Conservation (phyloP, 345 rosid genomes). For the Noccaea caerulescens region DNA sequence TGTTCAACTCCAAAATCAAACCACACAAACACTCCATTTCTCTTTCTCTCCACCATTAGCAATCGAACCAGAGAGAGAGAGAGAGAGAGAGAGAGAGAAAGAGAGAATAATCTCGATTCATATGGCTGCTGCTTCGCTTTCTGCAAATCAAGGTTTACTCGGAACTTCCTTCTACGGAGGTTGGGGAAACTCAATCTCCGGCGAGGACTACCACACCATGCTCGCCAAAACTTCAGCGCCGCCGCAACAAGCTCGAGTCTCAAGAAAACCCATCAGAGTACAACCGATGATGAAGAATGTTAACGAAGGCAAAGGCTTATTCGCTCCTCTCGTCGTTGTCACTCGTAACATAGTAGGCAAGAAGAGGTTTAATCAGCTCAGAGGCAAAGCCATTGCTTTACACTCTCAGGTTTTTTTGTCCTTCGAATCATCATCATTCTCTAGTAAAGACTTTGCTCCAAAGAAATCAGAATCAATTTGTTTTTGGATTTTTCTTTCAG, state of each 20-base stretch:
- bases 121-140: slow-evolving; percentile 57
- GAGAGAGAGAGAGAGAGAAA: too few species aligned
- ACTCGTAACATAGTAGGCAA: slow-evolving; percentile 76
- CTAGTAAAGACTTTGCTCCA: not conserved
- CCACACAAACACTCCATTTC: slow-evolving; percentile 30
- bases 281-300: slow-evolving; percentile 84
- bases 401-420: slow-evolving; percentile 78
- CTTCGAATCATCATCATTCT: not conserved
- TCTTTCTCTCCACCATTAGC: slow-evolving; percentile 6
- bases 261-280: slow-evolving; percentile 50
- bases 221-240: slow-evolving; percentile 50
- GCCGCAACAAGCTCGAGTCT: slow-evolving; percentile 44
- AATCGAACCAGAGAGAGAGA: not conserved
- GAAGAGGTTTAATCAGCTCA: slow-evolving; percentile 85
- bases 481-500: slow-evolving; percentile 44
- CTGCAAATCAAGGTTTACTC: slow-evolving; percentile 50
- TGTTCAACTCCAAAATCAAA: slow-evolving; percentile 24
- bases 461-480: not conserved
- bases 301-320: slow-evolving; percentile 94
- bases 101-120: not conserved
- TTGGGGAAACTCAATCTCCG: slow-evolving; percentile 57
- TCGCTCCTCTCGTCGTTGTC: slow-evolving; percentile 79
- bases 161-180: slow-evolving; percentile 57
- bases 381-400: slow-evolving; percentile 96
- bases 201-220: slow-evolving; percentile 52